These are phyloP conservation scores for Nakazawaea populi DNA, from an alignment of 805 yeast species.

Conservation along the genomic window DNA sequence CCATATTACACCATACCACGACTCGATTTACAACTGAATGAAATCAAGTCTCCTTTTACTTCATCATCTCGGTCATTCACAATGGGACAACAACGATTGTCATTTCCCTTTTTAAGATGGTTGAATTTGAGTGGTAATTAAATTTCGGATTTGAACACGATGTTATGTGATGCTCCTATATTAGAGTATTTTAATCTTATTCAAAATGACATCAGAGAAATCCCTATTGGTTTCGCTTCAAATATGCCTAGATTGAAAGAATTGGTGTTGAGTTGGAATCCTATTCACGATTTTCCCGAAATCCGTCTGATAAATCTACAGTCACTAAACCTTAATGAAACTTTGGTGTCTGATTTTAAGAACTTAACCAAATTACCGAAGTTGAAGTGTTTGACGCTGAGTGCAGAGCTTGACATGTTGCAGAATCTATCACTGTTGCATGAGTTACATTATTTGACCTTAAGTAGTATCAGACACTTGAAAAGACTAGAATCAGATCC, in stretches of 20 bases:
- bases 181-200: background rate
- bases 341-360: background rate
- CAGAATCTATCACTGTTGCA: background rate
- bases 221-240: background rate
- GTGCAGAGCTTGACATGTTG: background rate
- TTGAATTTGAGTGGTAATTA: background rate
- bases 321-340: background rate
- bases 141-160: background rate
- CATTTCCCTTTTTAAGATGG: background rate
- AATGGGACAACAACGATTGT: too few species aligned
- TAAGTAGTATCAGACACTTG: too few species aligned
- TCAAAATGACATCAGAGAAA: background rate
- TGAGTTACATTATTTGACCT: too few species aligned
- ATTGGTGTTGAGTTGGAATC: background rate
- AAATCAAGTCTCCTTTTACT: background rate
- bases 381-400: background rate
- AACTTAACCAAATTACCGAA: background rate
- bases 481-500: too few species aligned
- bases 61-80: too few species aligned
- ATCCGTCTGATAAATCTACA: background rate
- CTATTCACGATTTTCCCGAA: background rate
- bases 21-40: background rate
- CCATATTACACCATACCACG: background rate
- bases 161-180: background rate
- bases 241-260: background rate